Evolutionary conservation across 805 yeast species (phyloP).

Genomic region (Candida xiaguanensis): DNA sequence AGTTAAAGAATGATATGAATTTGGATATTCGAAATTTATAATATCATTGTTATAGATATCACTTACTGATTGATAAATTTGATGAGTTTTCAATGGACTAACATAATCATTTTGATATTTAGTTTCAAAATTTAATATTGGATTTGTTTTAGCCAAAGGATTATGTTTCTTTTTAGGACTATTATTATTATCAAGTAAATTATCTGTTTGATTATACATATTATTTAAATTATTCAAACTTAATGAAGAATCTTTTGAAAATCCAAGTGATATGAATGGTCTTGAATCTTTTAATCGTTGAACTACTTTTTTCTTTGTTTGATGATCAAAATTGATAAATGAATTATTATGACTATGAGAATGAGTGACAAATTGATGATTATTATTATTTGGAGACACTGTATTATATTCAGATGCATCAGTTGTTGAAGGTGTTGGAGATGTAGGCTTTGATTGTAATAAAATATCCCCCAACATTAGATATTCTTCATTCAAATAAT

Average conservation of each 20-base stretch:
- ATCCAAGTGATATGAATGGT: conserved; percentile 41
- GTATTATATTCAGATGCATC: conserved; percentile 15
- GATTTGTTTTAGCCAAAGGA: conserved; percentile 7
- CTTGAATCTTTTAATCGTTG: conserved; percentile 24
- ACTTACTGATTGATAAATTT: conserved; percentile 49
- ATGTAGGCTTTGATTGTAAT: conserved; percentile 35
- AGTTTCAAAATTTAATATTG: conserved; percentile 7
- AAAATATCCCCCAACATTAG: conserved; percentile 49
- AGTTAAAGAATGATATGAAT: conserved; percentile 58
- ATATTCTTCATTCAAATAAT: conserved; percentile 49
- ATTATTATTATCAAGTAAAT: conserved; percentile 9
- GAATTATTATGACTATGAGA: neutral
- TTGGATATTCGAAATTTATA: conserved; percentile 58
- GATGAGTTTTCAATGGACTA: conserved; percentile 55
- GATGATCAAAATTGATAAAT: conserved; percentile 6
- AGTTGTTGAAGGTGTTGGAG: conserved; percentile 35
- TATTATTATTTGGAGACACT: conserved; percentile 3
- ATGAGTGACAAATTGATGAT: neutral
- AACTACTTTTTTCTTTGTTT: conserved; percentile 6
- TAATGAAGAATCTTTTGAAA: conserved; percentile 11
- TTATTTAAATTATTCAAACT: conserved; percentile 8
- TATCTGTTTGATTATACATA: conserved; percentile 10
- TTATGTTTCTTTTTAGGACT: neutral
- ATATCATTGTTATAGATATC: conserved; percentile 46
- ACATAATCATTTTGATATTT: conserved; percentile 37